Evolutionary conservation across 2,329 filamentous ascomycete genomes (phyloP).

Genomic region (Talaromyces sp.): DNA sequence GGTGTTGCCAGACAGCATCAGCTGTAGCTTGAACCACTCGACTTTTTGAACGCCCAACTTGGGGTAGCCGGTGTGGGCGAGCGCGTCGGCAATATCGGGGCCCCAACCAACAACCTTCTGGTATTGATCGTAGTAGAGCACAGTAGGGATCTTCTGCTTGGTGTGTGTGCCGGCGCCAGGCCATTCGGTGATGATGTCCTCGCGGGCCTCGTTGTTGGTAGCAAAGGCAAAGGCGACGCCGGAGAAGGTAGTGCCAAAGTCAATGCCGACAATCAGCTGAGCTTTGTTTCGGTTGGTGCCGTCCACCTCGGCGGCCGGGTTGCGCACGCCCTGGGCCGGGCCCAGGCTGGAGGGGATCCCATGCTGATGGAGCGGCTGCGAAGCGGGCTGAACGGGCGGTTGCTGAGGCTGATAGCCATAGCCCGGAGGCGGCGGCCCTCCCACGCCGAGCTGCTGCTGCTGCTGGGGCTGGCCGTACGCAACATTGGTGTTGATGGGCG

Average conservation of each 20-base stretch:
- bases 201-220: conserved; percentile 94
- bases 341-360: conserved; percentile 22
- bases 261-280: conserved; percentile 96
- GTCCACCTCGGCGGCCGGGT: conserved; percentile 63
- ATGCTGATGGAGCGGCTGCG: conserved; percentile 13
- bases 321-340: conserved; percentile 23
- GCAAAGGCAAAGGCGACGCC: conserved; percentile 91
- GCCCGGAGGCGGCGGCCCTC: conserved; percentile 38
- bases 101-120: conserved; percentile 99
- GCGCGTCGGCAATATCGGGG: conserved; percentile 92
- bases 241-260: conserved; percentile 98
- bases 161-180: conserved; percentile 95
- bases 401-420: conserved; percentile 38
- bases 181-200: conserved; percentile 99
- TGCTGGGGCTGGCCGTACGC: conserved; percentile 54
- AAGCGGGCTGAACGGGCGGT: conserved; percentile 15
- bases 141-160: conserved; percentile 99
- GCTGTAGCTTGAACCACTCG: conserved; percentile 99
- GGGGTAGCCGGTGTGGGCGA: conserved; percentile 93
- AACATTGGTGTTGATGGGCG: conserved; percentile 26
- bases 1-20: conserved; percentile 97
- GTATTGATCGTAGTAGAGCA: conserved; percentile 99
- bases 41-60: conserved; percentile 98
- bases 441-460: conserved; percentile 32
- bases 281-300: conserved; percentile 87